phyloP scores from a whole-genome alignment of 2,329 filamentous ascomycete species.

The Alternaria panax region DNA sequence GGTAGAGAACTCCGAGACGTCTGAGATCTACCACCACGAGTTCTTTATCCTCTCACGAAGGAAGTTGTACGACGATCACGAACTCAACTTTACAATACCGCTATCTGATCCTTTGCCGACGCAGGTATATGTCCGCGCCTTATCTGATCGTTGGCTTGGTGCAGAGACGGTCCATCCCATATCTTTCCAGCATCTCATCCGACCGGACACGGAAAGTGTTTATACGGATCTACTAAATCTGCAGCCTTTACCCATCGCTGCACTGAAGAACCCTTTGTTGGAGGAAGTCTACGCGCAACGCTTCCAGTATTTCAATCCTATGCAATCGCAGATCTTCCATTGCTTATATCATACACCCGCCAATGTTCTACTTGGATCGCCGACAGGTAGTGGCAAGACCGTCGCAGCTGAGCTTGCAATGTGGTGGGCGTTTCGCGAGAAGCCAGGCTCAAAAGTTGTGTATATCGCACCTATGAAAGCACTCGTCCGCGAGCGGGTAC shows the following conservation, averaged over 20 bases:
- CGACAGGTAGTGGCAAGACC: conserved; percentile 96
- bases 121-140: conserved; percentile 93
- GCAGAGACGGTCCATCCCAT: conserved; percentile 95
- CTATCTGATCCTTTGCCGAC: conserved; percentile 90
- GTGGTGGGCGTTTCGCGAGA: conserved; percentile 99
- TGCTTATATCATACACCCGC: conserved; percentile 90
- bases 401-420: conserved; percentile 95
- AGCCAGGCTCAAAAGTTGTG: conserved; percentile 94
- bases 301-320: conserved; percentile 97
- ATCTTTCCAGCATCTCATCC: conserved; percentile 96
- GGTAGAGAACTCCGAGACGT: conserved; percentile 98
- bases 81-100: conserved; percentile 97
- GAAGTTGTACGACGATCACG: conserved; percentile 94
- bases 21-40: conserved; percentile 97
- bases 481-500: conserved; percentile 91
- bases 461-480: conserved; percentile 99
- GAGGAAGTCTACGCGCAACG: conserved; percentile 88
- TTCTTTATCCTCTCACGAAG: conserved; percentile 91
- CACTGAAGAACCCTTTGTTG: conserved; percentile 83
- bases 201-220: conserved; percentile 95
- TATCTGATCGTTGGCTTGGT: conserved; percentile 95
- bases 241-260: conserved; percentile 85
- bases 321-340: conserved; percentile 99
- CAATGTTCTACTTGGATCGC: conserved; percentile 93
- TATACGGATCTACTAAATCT: conserved; percentile 94